These are phyloP conservation scores for Sporisorium reilianum DNA, from an alignment of 1,284 basidiomycete genomes.

Conservation along the genomic window DNA sequence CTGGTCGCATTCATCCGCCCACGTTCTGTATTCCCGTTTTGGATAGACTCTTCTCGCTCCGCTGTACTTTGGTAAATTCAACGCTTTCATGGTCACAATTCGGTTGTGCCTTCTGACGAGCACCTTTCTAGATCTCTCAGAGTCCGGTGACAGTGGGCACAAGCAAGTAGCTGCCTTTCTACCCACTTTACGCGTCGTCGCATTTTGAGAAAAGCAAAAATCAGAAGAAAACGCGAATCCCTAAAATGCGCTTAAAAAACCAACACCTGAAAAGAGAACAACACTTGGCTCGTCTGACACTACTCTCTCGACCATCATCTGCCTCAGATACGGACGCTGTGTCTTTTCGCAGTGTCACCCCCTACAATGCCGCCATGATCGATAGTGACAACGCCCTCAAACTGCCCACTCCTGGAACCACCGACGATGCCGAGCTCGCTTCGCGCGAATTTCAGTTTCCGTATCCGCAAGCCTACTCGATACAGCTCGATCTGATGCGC, in stretches of 20 bases:
- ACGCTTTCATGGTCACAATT: slow-evolving; percentile 11
- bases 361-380: slow-evolving; percentile 4
- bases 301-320: slow-evolving; percentile 9
- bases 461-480: slow-evolving; percentile 78
- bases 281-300: slow-evolving; percentile 5
- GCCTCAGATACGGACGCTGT: background rate
- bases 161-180: background rate
- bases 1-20: background rate
- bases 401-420: slow-evolving; percentile 23
- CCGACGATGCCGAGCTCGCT: slow-evolving; percentile 15
- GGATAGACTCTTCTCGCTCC: slow-evolving; percentile 32
- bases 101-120: background rate
- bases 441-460: slow-evolving; percentile 60
- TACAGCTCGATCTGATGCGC: slow-evolving; percentile 89
- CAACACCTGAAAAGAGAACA: slow-evolving; percentile 11
- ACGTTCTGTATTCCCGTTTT: slow-evolving; percentile 15
- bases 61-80: slow-evolving; percentile 36
- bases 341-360: background rate
- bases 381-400: slow-evolving; percentile 9
- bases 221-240: slow-evolving; percentile 1
- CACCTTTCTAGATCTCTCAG: background rate
- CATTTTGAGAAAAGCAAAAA: background rate
- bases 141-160: no score
- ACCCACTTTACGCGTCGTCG: slow-evolving; percentile 31
- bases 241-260: background rate